Percentiles rank a stretch among this genome's conserved stretches.
Conservation (phyloP, 2,329 filamentous ascomycete species). For the Lachnellula occidentalis region DNA sequence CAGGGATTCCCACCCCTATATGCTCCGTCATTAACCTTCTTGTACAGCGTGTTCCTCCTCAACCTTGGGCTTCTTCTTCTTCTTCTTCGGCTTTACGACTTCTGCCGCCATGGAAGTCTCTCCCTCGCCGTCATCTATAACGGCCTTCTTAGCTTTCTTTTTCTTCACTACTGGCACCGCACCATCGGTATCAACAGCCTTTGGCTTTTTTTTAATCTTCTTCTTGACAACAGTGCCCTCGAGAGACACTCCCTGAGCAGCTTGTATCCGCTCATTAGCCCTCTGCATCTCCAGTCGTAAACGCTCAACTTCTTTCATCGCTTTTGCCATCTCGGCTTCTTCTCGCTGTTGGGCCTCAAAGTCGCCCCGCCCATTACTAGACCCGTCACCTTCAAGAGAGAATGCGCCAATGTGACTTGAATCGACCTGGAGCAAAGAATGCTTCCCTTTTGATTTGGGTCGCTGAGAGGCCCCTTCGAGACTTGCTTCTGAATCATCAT, state of each 20-base stretch:
- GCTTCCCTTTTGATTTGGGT: conserved; percentile 49
- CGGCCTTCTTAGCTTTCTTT: conserved; percentile 39
- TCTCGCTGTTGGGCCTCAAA: conserved; percentile 66
- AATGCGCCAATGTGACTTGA: conserved; percentile 74
- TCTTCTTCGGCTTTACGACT: conserved; percentile 35
- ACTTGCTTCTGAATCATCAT: conserved; percentile 51
- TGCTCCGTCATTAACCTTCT: neutral
- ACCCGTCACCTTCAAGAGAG: conserved; percentile 54
- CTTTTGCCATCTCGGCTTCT: conserved; percentile 82
- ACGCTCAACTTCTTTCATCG: conserved; percentile 82
- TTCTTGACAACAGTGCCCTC: conserved; percentile 60
- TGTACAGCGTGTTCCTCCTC: conserved; percentile 11
- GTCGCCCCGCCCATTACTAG: conserved; percentile 37
- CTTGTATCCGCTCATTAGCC: conserved; percentile 68
- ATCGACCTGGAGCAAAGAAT: conserved; percentile 73
- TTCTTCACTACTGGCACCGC: conserved; percentile 37
- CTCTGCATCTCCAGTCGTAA: conserved; percentile 85
- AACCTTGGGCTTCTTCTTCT: conserved; percentile 35
- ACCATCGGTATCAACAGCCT: conserved; percentile 17
- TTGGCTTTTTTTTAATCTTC: conserved; percentile 56
- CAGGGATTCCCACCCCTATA: neutral
- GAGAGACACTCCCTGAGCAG: conserved; percentile 55
- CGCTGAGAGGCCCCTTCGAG: conserved; percentile 43
- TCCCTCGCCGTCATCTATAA: conserved; percentile 21
- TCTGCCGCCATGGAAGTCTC: conserved; percentile 13